Evolutionary conservation across 1,139 yeast species (phyloP), one percentile per base, ranked within the genome.

Genomic region (Arxiozyma heterogenica): DNA sequence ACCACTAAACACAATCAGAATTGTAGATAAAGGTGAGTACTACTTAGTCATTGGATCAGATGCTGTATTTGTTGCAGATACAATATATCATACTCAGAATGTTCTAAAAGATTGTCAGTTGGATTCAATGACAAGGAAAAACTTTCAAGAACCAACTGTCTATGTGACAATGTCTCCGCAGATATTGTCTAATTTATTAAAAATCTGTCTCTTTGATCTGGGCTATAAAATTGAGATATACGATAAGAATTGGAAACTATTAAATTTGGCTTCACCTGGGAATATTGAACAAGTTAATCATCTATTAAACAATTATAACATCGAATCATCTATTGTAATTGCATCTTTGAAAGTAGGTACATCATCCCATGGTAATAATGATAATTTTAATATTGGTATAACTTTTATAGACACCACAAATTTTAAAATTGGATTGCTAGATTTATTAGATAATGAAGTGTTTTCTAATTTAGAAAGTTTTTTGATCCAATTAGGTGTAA

Each of bases 401-500:
- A 41, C 50, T 20, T 85, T 86, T 63, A 75, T 88, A n/a, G 96
- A 91, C 65, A 80, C 88, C 34, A 82, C 83, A 62, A 76, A 79
- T 54, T 77, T 80, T 57, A 75, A 77, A 38, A 76, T 93, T 42
- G 91, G 91, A 25, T 72, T 90, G 44, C 73, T 85, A 23, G 96
- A 93, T 66, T 88, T 91, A 61, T 80, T 80, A 8, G 98, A 93
- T 67, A 90, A 88, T 63, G 98, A 93, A 51, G 75, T 89, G 15
- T 90, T 79, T 63, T 84, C 96, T 1, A 91, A 91, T 64, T 71
- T 91, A 58, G 98, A 93, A 66, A 84, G 94, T 55, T 76, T 89
- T 52, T 70, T 91, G 54, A 85, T 93, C 59, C 98, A 93, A 68
- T 73, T 90, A 43, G 96, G 96, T 23, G 88, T 90, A 5, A 87